Conservation (phyloP, 2,329 filamentous ascomycete genomes). For the Nemania abortiva region DNA sequence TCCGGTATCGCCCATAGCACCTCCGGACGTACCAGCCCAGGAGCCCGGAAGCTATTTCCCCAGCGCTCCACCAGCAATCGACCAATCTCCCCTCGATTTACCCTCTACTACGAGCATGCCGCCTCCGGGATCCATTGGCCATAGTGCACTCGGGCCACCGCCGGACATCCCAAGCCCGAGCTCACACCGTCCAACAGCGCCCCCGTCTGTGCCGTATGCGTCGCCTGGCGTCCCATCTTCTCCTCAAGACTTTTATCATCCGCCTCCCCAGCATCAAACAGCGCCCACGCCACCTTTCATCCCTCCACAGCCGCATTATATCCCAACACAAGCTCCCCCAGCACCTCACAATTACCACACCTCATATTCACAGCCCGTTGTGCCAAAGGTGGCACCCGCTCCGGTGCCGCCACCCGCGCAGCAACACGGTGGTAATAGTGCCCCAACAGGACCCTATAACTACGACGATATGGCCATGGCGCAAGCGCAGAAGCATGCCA, state of each 20-base stretch:
- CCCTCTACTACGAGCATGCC: constrained; percentile 51
- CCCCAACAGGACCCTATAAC: constrained; percentile 56
- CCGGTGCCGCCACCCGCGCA: constrained; percentile 36
- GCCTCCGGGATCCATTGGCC: constrained; percentile 45
- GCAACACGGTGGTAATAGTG: constrained; percentile 46
- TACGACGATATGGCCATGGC: constrained; percentile 78
- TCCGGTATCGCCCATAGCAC: constrained; percentile 52
- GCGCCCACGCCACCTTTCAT: constrained; percentile 44
- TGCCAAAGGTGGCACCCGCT: constrained; percentile 41
- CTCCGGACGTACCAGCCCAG: constrained; percentile 45
- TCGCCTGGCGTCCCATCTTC: constrained; percentile 47
- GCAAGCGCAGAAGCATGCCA: constrained; percentile 92
- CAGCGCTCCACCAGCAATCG: constrained; percentile 34
- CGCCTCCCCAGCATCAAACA: constrained; percentile 48
- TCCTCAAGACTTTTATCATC: constrained; percentile 54
- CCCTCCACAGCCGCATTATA: constrained; percentile 40
- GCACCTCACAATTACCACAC: constrained; percentile 43
- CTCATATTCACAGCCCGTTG: constrained; percentile 42
- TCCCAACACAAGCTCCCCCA: constrained; percentile 46
- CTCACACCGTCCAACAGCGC: constrained; percentile 42
- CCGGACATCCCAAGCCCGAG: constrained; percentile 46
- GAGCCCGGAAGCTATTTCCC: constrained; percentile 51
- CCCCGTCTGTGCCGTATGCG: constrained; percentile 51
- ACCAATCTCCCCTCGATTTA: constrained; percentile 45
- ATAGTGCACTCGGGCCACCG: constrained; percentile 38